phyloP scores from a whole-genome alignment of 2,329 filamentous ascomycete species.

The Diaporthe caulivora region DNA sequence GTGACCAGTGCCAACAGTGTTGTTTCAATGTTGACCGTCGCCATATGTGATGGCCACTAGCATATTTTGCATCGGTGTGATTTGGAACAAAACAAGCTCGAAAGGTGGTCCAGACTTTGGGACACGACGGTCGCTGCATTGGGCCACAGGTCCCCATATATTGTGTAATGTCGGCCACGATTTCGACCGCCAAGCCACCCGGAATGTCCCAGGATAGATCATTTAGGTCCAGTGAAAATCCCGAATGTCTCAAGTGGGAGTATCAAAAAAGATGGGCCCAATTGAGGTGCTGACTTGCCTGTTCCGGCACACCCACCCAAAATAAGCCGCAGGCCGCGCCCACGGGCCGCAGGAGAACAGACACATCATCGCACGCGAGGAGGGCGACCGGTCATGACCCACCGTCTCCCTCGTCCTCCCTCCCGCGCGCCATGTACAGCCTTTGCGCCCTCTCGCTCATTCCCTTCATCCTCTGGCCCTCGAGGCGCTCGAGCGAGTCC shows the following conservation, averaged over 20 bases:
- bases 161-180: background rate
- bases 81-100: background rate
- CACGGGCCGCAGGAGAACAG: background rate
- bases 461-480: conserved; percentile 30
- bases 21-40: background rate
- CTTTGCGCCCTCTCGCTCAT: conserved; percentile 34
- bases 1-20: background rate
- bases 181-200: background rate
- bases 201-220: background rate
- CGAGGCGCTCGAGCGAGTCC: conserved; percentile 37
- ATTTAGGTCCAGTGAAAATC: background rate
- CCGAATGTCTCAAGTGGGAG: background rate
- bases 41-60: background rate
- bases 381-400: background rate
- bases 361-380: background rate
- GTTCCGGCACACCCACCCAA: background rate
- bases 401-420: conserved; percentile 12
- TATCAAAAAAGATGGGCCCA: background rate
- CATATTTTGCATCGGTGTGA: background rate
- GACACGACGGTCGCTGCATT: background rate
- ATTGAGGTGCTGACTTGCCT: background rate
- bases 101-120: background rate
- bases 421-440: conserved; percentile 27
- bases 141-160: background rate
- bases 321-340: background rate